These are phyloP conservation scores for Auriscalpium vulgare DNA, from an alignment of 768 basidiomycete genomes.

Conservation along the genomic window DNA sequence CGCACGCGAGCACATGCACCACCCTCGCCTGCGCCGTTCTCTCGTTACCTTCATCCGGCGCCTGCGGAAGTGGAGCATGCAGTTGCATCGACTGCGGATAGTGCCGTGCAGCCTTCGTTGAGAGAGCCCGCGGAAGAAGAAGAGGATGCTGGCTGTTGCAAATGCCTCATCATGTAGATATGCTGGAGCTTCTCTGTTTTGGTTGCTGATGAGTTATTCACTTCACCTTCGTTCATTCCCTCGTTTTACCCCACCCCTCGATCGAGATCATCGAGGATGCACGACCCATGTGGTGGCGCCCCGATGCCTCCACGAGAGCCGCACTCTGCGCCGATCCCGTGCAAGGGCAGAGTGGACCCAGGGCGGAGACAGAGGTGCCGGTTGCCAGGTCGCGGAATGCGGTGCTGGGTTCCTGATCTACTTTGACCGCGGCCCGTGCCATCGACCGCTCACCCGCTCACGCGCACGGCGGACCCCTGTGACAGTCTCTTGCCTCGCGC, in stretches of 20 bases:
- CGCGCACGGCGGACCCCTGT: not conserved
- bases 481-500: not conserved
- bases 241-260: not conserved
- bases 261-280: not conserved
- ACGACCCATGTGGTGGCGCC: too few species aligned
- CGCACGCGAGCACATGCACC: constrained; percentile 23
- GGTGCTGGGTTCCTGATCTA: not conserved
- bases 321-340: too few species aligned
- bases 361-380: not conserved
- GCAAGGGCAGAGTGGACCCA: too few species aligned
- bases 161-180: constrained; percentile 78
- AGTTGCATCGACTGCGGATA: not conserved
- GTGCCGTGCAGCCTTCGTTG: not conserved
- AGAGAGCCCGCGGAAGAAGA: constrained; percentile 28
- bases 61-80: not conserved
- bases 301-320: too few species aligned
- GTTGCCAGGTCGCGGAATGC: not conserved
- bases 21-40: constrained; percentile 54
- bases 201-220: not conserved
- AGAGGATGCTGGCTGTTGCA: constrained; percentile 64
- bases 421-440: not conserved
- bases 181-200: not conserved
- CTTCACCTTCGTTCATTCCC: not conserved
- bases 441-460: not conserved
- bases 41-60: constrained; percentile 35